Percentiles rank a stretch among this genome's conserved stretches.
Evolutionary conservation across 139 green algal species (phyloP).

Genomic region (Haematococcus sp.): DNA sequence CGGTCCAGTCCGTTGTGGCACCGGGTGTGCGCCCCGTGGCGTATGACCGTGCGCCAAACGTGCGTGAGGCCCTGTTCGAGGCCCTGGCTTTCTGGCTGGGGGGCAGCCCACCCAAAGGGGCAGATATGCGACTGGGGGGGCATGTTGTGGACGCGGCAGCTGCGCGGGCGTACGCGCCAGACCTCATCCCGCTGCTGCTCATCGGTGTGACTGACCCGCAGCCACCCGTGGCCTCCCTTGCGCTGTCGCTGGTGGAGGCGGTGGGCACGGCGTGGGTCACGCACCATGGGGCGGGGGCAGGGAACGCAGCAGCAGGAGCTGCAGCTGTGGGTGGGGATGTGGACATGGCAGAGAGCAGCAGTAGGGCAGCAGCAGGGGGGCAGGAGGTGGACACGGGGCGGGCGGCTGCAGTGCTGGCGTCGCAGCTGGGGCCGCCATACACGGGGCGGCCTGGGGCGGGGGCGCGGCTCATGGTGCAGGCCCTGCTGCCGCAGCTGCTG

Average conservation of each 20-base stretch:
- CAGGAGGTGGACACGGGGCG: neutral
- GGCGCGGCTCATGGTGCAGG: conserved; percentile 31
- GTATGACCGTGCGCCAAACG: conserved; percentile 44
- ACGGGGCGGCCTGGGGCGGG: conserved; percentile 21
- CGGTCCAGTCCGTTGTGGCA: conserved; percentile 16
- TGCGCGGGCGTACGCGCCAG: conserved; percentile 16
- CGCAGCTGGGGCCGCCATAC: conserved; percentile 29
- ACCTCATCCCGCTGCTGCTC: conserved; percentile 65
- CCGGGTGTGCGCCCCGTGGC: conserved; percentile 46
- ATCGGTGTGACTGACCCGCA: conserved; percentile 61
- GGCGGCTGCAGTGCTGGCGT: conserved; percentile 16
- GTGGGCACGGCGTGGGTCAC: conserved; percentile 25
- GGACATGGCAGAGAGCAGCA: conserved; percentile 7
- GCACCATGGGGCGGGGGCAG: neutral
- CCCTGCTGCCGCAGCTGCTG: conserved; percentile 51
- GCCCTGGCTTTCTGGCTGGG: conserved; percentile 59
- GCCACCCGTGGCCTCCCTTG: conserved; percentile 10
- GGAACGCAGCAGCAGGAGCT: neutral
- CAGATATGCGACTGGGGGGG: too few relatives aligned
- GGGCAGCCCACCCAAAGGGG: neutral
- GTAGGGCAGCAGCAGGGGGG: neutral
- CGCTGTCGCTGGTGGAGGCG: conserved; percentile 28
- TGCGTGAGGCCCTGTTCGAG: conserved; percentile 51
- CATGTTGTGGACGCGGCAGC: neutral
- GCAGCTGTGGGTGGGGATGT: conserved; percentile 3